Base-by-base conservation (phyloP, 805 yeast genomes). In the Sporopachydermia quercuum region DNA sequence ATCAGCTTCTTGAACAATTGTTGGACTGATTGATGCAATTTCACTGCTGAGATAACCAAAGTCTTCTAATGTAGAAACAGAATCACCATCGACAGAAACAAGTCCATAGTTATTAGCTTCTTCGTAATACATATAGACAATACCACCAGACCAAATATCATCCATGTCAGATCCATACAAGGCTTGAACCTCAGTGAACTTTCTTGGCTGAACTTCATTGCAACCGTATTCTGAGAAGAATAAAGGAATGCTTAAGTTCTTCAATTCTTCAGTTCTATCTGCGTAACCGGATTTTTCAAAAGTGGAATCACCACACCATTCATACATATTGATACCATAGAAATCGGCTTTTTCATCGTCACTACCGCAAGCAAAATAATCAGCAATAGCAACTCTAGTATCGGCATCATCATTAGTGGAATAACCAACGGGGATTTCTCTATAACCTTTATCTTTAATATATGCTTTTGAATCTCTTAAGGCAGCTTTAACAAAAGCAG, bases 321-420 rank as follows among this genome's bases (percentile, higher is more conserved):
- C 85, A 66, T 81, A 81, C 85, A 79, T 79, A 71, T 81, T 81
- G 57, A 80, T 76, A 70, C 91, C 91, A 57, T 79, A 81, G 68
- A 81, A 81, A 59, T 81, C 91, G 44, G 85, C 86, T 49, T 66
- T 66, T 15, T 56, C 76, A 41, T 68, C 76, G 4, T 56, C 63
- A 44, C 67, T 73, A 60, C 89, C 89, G 66, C 91, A 81, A 35
- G 76, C 69, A 50, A 81, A 81, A 61, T 76, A 81, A 49, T 78
- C 82, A 43, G 87, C 87, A 50, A 79, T 64, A 36, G 65, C 50
- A 39, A 71, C 73, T 66, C 89, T 72, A 44, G 80, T 78, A 11
- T 63, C 66, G 33, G 68, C 54, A 55, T 80, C 87, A 59, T 81
- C 89, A 53, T 78, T 79, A 38, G 89, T 77, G 39, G 87, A 77